Percentiles rank a stretch among this genome's conserved stretches.
phyloP scores from a whole-genome alignment of 2,329 filamentous ascomycete species.

The Alternaria infectoria region DNA sequence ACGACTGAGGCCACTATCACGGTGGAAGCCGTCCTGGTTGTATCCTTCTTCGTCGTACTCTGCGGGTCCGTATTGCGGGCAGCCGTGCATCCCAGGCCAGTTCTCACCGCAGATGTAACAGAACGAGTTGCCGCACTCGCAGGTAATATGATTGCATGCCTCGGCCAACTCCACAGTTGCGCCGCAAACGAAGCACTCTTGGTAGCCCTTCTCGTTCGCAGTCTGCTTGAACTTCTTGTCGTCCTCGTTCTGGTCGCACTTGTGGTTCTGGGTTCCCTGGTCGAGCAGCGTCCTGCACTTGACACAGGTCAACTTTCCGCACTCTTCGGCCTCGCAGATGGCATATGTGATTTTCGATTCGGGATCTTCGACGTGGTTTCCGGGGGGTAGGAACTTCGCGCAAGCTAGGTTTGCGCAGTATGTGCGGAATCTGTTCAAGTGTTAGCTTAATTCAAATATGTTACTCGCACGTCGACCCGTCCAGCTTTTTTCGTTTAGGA shows the following conservation, averaged over 20 bases:
- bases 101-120: constrained; percentile 43
- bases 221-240: constrained; percentile 33
- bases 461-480: neutral
- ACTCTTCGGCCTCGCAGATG: constrained; percentile 27
- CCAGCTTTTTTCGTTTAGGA: neutral
- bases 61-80: constrained; percentile 39
- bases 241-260: constrained; percentile 27
- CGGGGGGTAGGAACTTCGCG: constrained; percentile 30
- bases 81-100: constrained; percentile 39
- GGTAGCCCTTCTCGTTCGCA: constrained; percentile 33
- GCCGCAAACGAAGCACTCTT: constrained; percentile 36
- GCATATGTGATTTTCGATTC: constrained; percentile 23
- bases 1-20: constrained; percentile 33
- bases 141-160: constrained; percentile 45
- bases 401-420: constrained; percentile 35
- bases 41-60: constrained; percentile 40
- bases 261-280: constrained; percentile 15
- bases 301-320: constrained; percentile 30
- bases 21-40: constrained; percentile 41
- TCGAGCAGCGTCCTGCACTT: constrained; percentile 30
- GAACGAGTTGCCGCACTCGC: constrained; percentile 37
- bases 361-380: constrained; percentile 21
- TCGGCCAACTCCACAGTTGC: constrained; percentile 36
- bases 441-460: neutral
- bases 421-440: constrained; percentile 27